A percentile compares a stretch with the other conserved stretches of the same genome.
These are phyloP conservation scores for Meredithiella fracta DNA, from an alignment of 2,329 filamentous ascomycete genomes.

Conservation along the genomic window DNA sequence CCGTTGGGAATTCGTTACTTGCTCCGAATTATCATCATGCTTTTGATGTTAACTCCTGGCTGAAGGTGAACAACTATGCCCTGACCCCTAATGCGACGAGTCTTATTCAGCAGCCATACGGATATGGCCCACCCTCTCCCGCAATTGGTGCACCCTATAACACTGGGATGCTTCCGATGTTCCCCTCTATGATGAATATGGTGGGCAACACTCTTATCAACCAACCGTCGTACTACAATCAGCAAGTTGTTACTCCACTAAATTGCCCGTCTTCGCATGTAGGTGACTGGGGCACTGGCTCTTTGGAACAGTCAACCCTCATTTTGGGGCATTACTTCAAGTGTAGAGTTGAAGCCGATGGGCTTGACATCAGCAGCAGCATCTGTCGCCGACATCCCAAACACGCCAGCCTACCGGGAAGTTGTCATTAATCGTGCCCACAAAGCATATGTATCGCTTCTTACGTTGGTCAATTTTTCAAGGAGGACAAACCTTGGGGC, in stretches of 20 bases:
- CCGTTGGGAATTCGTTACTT: not conserved
- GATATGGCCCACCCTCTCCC: slow-evolving; percentile 13
- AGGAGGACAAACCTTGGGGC: not conserved
- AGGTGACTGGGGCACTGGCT: too few relatives aligned
- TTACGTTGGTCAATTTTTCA: not conserved
- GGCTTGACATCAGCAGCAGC: not conserved
- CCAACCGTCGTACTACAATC: too few relatives aligned
- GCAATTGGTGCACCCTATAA: slow-evolving; percentile 13
- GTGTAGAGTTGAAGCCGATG: not conserved
- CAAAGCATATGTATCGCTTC: slow-evolving; percentile 3
- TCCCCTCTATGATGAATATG: not conserved
- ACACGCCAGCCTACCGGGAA: not conserved
- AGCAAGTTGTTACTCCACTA: too few relatives aligned
- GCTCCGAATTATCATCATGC: not conserved
- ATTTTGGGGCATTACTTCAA: not conserved
- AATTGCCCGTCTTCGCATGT: too few relatives aligned
- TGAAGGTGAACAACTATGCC: not conserved
- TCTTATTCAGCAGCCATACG: slow-evolving; percentile 6
- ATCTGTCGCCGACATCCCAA: too few relatives aligned
- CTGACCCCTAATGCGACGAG: not conserved
- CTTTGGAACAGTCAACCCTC: too few relatives aligned
- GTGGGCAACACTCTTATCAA: not conserved
- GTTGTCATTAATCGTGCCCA: not conserved
- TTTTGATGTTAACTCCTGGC: not conserved
- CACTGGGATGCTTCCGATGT: slow-evolving; percentile 6